A percentile compares a stretch with the other conserved stretches of the same genome.
phyloP scores from a whole-genome alignment of 352 stramenopile genomes.

The Phytopythium sindhum region DNA sequence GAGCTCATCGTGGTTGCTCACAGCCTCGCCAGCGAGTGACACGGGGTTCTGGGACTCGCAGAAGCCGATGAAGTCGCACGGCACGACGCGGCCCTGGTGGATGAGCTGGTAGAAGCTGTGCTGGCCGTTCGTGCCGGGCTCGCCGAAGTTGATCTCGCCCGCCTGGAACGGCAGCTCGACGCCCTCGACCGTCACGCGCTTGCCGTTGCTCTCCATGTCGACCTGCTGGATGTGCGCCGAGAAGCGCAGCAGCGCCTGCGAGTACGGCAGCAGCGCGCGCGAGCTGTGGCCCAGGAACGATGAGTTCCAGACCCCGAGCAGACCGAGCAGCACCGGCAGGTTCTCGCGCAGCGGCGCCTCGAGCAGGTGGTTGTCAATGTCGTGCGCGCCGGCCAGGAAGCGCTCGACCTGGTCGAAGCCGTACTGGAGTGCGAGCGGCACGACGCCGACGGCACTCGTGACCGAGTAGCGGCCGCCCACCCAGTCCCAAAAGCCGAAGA shows the following conservation, averaged over 20 bases:
- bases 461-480: slow-evolving; percentile 97
- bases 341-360: slow-evolving; percentile 91
- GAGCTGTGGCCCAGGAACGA: slow-evolving; percentile 96
- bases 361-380: slow-evolving; percentile 98
- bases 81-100: slow-evolving; percentile 97
- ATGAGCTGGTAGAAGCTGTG: slow-evolving; percentile 99
- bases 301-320: slow-evolving; percentile 98
- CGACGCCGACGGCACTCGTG: slow-evolving; percentile 95
- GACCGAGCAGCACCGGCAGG: slow-evolving; percentile 95
- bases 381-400: slow-evolving; percentile 95
- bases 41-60: slow-evolving; percentile 92
- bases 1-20: slow-evolving; percentile 99
- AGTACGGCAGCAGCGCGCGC: slow-evolving; percentile 91
- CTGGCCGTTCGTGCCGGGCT: slow-evolving; percentile 97
- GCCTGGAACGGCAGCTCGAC: slow-evolving; percentile 91
- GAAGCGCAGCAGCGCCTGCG: slow-evolving; percentile 94
- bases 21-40: slow-evolving; percentile 64
- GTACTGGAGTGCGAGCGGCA: slow-evolving; percentile 96
- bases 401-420: slow-evolving; percentile 89
- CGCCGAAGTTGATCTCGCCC: slow-evolving; percentile 97
- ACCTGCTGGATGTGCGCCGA: slow-evolving; percentile 98
- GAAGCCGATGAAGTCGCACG: slow-evolving; percentile 99
- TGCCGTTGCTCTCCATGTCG: slow-evolving; percentile 99
- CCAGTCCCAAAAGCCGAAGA: slow-evolving; percentile 99
- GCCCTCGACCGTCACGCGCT: slow-evolving; percentile 95